phyloP scores from a whole-genome alignment of 495 filamentous ascomycete genomes.

The Lasiosphaeria hispida region DNA sequence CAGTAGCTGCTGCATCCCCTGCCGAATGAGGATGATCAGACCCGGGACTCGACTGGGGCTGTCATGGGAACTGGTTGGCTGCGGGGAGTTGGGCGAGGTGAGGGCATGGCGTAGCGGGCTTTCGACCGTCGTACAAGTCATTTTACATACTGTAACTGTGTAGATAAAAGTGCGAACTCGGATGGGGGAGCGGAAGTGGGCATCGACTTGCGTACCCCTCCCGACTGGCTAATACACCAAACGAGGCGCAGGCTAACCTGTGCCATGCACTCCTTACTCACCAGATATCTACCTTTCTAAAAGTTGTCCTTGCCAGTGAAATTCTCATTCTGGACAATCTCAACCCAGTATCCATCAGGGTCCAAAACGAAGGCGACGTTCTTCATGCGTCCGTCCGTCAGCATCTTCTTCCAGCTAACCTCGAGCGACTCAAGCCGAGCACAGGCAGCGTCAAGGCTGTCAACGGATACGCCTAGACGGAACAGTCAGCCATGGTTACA shows the following conservation, averaged over 20 bases:
- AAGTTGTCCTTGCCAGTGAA: constrained; percentile 54
- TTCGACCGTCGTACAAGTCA: too few species aligned
- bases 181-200: constrained; percentile 1
- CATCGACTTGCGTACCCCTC: not conserved
- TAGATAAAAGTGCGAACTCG: not conserved
- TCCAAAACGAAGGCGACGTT: constrained; percentile 93
- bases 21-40: constrained; percentile 12
- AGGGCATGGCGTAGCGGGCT: too few species aligned
- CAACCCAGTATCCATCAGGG: constrained; percentile 90
- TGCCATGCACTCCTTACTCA: not conserved
- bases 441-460: constrained; percentile 83
- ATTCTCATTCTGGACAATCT: constrained; percentile 76
- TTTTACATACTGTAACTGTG: too few species aligned
- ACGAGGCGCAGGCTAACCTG: not conserved
- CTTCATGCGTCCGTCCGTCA: constrained; percentile 90
- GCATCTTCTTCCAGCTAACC: constrained; percentile 89
- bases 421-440: constrained; percentile 75
- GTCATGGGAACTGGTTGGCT: not conserved
- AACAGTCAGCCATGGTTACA: constrained; percentile 23
- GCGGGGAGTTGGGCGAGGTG: not conserved
- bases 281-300: constrained; percentile 19
- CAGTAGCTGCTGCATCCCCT: constrained; percentile 16
- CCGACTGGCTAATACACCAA: too few species aligned
- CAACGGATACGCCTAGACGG: constrained; percentile 70
- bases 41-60: not conserved